Evolutionary conservation across 495 filamentous ascomycete species (phyloP), one percentile per base, ranked within the genome.

Genomic region (Sphaerosporella brunnea): DNA sequence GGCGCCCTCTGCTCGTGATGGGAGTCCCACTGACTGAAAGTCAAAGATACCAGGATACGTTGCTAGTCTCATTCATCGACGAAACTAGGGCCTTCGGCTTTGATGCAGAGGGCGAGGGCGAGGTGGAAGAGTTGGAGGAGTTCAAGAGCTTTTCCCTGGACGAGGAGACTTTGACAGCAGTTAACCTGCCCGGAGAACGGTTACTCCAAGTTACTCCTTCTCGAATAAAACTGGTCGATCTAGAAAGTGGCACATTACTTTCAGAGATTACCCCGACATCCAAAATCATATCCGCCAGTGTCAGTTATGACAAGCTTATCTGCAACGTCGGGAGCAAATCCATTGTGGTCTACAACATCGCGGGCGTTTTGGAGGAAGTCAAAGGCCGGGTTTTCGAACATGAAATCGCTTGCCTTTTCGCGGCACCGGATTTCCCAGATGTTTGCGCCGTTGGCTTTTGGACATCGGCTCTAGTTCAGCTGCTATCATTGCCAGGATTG

Each of bases 61-160:
- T 96, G 16, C 58, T 86, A 19, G 79, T 82, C 9, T 85, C 86
- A 0, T 84, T 93, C 46, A 68, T 92, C 20, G 75, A 77, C 20
- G 84, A 93, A 55, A 92, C 88, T 1, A 68, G 90, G 39, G 66
- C 88, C 7, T 94, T 96, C 60, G 65, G 58, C 4, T 96, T 99
- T 60, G 73, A 73, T 39, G 28, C 67, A 0, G 67, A 77, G 23
- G 87, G 84, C 2, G 82, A 85, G 49, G 87, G 84, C 2, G 82
- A 85, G 49, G 77, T 93, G 1, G 86, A 95, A 60, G 92, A 99
- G 60, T 53, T 93, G 16, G 76, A 82, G 5, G 62, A 69, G 0
- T 87, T 83, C 54, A 65, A 71, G 19, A 82, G 82, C 0, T 70
- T 99, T 45, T 56, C 66, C 5, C 60, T 96, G 26, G 64, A 72